phyloP scores from a whole-genome alignment of 2,329 filamentous ascomycete species.

The Aspergillus uvarum region DNA sequence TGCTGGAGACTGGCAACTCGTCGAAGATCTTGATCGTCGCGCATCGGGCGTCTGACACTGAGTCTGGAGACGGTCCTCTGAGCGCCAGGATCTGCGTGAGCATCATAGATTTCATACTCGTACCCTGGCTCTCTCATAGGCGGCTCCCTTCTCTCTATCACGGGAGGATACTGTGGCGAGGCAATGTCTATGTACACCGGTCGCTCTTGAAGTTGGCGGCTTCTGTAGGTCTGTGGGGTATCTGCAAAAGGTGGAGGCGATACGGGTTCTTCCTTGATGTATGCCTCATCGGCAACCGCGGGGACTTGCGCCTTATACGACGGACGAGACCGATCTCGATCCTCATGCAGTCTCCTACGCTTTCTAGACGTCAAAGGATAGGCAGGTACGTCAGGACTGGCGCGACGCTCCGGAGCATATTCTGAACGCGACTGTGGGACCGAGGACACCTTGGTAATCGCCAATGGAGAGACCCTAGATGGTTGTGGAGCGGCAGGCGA shows the following conservation, averaged over 20 bases:
- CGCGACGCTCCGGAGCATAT: constrained; percentile 31
- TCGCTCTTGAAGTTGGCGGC: constrained; percentile 38
- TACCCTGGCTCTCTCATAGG: constrained; percentile 32
- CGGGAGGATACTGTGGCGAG: constrained; percentile 41
- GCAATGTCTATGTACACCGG: constrained; percentile 51
- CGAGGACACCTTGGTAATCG: constrained; percentile 52
- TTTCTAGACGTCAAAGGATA: constrained; percentile 51
- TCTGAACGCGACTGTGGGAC: constrained; percentile 53
- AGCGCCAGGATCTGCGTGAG: constrained; percentile 33
- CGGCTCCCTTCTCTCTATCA: constrained; percentile 35
- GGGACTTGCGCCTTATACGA: constrained; percentile 34
- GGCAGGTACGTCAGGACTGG: constrained; percentile 46
- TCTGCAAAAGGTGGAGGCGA: constrained; percentile 59
- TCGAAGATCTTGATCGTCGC: constrained; percentile 48
- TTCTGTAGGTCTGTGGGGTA: constrained; percentile 38
- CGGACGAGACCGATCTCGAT: constrained; percentile 33
- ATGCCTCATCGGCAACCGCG: constrained; percentile 46
- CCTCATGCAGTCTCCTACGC: constrained; percentile 50
- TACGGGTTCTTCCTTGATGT: constrained; percentile 63
- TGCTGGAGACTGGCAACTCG: constrained; percentile 48
- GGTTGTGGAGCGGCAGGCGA: constrained; percentile 74
- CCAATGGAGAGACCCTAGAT: constrained; percentile 63
- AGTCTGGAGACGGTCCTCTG: constrained; percentile 43
- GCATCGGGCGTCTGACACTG: constrained; percentile 35
- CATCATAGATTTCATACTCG: constrained; percentile 38